These are phyloP conservation scores for Fusarium sp. DNA, from an alignment of 2,329 filamentous ascomycete species.

Conservation along the genomic window DNA sequence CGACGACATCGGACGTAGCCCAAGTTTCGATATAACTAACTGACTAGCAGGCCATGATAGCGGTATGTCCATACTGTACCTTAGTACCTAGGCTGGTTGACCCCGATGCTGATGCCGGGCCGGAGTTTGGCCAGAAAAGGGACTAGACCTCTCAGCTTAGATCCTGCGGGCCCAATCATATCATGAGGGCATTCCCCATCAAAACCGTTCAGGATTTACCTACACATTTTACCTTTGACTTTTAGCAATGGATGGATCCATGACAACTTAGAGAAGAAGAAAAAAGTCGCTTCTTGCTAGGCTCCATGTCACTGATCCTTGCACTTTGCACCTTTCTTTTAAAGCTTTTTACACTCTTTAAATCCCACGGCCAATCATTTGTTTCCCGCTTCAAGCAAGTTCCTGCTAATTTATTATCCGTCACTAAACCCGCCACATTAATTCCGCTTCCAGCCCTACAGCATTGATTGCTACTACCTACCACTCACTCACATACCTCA, in stretches of 20 bases:
- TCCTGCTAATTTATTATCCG: conserved; percentile 15
- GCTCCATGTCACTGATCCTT: conserved; percentile 9
- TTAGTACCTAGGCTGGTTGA: not conserved
- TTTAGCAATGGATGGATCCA: not conserved
- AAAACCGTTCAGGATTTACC: not conserved
- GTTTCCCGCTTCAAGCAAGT: not conserved
- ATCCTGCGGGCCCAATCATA: conserved; percentile 1
- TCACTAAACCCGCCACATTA: not conserved
- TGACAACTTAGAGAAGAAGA: not conserved
- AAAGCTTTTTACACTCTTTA: conserved; percentile 1
- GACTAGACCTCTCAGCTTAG: conserved; percentile 2
- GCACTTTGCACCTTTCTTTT: conserved; percentile 5
- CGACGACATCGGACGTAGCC: conserved; percentile 16
- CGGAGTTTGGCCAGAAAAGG: conserved; percentile 17
- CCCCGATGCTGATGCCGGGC: conserved; percentile 9
- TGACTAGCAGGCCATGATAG: conserved; percentile 2
- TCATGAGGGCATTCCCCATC: conserved; percentile 2
- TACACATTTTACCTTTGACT: not conserved
- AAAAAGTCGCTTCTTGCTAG: not conserved
- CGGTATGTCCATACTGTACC: not conserved
- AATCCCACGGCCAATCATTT: conserved; percentile 16
- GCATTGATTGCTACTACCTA: not conserved
- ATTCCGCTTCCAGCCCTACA: conserved; percentile 19
- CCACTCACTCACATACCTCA: not conserved
- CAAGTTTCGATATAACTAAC: not conserved